Percentiles rank a stretch among this genome's conserved stretches.
These are phyloP conservation scores for Epichloe gansuensis DNA, from an alignment of 2,329 filamentous ascomycete species.

Conservation along the genomic window DNA sequence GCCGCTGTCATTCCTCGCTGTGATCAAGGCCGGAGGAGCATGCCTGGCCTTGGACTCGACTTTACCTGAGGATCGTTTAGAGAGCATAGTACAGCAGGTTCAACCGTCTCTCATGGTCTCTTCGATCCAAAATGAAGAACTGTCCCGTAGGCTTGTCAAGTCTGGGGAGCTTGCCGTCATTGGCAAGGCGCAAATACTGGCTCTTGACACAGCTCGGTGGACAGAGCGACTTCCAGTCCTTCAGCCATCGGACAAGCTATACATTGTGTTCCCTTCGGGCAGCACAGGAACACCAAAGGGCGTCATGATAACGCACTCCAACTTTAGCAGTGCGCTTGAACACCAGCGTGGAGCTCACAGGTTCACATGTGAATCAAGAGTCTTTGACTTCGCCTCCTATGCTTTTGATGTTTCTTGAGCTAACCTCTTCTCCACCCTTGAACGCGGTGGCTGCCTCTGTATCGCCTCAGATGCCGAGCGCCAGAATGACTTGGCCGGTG, in stretches of 20 bases:
- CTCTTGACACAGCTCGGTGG: not conserved
- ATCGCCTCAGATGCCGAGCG: conserved; percentile 24
- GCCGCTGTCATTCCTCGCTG: not conserved
- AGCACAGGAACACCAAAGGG: conserved; percentile 15
- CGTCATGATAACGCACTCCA: conserved; percentile 11
- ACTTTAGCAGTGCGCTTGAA: conserved; percentile 2
- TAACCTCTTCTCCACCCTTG: conserved; percentile 4
- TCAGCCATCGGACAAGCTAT: conserved; percentile 3
- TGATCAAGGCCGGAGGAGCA: not conserved
- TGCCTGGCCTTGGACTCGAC: conserved; percentile 7
- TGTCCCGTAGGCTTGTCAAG: no score
- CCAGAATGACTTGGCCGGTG: conserved; percentile 31
- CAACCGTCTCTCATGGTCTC: conserved; percentile 4
- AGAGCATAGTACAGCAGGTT: conserved; percentile 8
- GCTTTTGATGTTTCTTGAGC: conserved; percentile 6
- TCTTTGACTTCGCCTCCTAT: conserved; percentile 7
- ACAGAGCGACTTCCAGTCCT: not conserved
- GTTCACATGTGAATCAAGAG: conserved; percentile 2
- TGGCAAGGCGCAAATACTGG: not conserved
- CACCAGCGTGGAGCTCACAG: not conserved
- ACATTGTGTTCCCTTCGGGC: conserved; percentile 11
- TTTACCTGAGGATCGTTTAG: conserved; percentile 8
- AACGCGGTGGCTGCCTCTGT: conserved; percentile 7
- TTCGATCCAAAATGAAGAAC: not conserved
- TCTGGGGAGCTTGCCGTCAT: no score